phyloP scores from a whole-genome alignment of 2,329 filamentous ascomycete species.

The Aspergillus carbonarius region DNA sequence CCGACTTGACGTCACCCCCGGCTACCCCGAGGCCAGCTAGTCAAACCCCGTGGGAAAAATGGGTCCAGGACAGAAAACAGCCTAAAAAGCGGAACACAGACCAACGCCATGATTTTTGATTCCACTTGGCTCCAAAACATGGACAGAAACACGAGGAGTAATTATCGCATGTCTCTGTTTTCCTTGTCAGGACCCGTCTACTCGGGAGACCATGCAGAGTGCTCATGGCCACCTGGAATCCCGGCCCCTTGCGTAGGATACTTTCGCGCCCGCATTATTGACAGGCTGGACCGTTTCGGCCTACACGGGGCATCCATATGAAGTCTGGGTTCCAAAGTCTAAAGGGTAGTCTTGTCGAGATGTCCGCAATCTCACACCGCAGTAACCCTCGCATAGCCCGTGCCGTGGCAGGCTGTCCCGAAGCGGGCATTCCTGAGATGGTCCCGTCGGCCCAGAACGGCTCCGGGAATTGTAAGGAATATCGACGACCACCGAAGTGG shows the following conservation, averaged over 20 bases:
- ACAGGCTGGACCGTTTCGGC: conserved; percentile 9
- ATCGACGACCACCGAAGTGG: conserved; percentile 9
- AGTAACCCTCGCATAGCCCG: background rate
- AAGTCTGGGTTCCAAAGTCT: background rate
- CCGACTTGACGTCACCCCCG: conserved; percentile 25
- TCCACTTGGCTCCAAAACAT: background rate
- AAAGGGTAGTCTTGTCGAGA: background rate
- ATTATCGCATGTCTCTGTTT: background rate
- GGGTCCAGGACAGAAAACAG: background rate
- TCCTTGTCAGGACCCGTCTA: conserved; percentile 6
- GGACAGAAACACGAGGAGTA: background rate
- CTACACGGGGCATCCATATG: background rate
- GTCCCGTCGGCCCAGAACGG: conserved; percentile 22
- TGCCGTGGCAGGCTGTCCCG: conserved; percentile 19
- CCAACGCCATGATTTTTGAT: background rate
- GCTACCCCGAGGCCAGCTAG: conserved; percentile 8
- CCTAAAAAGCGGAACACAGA: background rate
- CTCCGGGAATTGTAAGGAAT: conserved; percentile 13
- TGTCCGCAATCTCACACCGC: background rate
- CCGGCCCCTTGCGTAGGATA: conserved; percentile 29
- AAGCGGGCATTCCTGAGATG: conserved; percentile 27
- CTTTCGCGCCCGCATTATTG: conserved; percentile 18
- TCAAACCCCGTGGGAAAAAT: conserved; percentile 4
- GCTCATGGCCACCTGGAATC: conserved; percentile 17
- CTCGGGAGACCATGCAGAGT: conserved; percentile 17